phyloP scores from a whole-genome alignment of 2,329 filamentous ascomycete species.

The Monosporascus sp. region DNA sequence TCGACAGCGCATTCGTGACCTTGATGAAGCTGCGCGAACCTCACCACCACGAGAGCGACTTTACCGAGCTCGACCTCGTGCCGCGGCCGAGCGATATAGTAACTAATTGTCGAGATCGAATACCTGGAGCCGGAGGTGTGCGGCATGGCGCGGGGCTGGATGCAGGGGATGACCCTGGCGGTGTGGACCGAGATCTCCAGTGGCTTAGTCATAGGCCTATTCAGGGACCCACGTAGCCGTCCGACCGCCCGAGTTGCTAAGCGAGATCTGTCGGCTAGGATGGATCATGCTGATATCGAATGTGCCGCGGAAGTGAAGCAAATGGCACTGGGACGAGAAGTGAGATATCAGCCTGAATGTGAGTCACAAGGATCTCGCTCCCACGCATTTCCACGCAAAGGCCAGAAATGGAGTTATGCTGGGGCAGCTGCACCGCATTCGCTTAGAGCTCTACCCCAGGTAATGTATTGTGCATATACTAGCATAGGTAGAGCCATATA shows the following conservation, averaged over 20 bases:
- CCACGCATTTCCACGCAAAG: too few species aligned
- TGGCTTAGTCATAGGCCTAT: slow-evolving; percentile 43
- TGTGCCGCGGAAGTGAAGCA: slow-evolving; percentile 7
- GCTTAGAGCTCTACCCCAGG: too few species aligned
- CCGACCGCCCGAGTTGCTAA: slow-evolving; percentile 30
- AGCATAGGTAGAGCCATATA: too few species aligned
- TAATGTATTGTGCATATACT: too few species aligned
- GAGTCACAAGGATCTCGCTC: too few species aligned
- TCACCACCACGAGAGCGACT: slow-evolving; percentile 48
- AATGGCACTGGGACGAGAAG: background rate
- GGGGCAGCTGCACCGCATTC: too few species aligned
- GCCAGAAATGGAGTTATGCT: too few species aligned
- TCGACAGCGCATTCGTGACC: slow-evolving; percentile 47
- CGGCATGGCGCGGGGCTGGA: slow-evolving; percentile 48
- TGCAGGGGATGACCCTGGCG: slow-evolving; percentile 47
- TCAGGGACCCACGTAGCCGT: slow-evolving; percentile 42
- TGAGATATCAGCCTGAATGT: too few species aligned
- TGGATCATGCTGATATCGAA: slow-evolving; percentile 31
- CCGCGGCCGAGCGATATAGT: slow-evolving; percentile 44
- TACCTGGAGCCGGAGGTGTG: slow-evolving; percentile 51
- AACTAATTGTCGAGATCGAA: slow-evolving; percentile 51
- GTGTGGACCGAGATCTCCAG: slow-evolving; percentile 46
- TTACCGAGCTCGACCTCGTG: slow-evolving; percentile 39
- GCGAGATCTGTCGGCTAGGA: slow-evolving; percentile 29
- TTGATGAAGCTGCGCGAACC: slow-evolving; percentile 47